phyloP scores from a whole-genome alignment of 139 green algal genomes.

The Chlamydomonas sp. region DNA sequence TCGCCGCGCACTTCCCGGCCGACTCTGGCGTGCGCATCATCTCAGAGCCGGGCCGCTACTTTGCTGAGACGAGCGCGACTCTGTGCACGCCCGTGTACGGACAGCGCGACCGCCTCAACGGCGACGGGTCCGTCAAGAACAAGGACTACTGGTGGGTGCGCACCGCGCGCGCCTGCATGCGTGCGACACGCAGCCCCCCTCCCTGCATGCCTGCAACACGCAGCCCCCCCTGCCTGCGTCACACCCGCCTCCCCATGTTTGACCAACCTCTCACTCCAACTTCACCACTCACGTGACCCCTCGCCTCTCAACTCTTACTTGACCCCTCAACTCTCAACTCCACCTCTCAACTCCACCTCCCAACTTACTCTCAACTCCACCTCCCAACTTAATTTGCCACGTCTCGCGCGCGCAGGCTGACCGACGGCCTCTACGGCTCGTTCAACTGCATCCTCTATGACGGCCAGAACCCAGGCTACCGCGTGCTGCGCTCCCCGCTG shows the following conservation, averaged over 20 bases:
- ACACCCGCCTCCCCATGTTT: no score
- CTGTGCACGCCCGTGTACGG: constrained; percentile 79
- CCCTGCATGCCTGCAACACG: no score
- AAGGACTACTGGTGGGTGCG: constrained; percentile 86
- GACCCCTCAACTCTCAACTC: no score
- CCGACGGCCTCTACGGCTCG: constrained; percentile 92
- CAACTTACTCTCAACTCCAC: no score
- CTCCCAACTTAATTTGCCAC: no score
- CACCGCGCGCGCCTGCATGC: constrained; percentile 10
- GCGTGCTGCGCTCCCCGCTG: constrained; percentile 38
- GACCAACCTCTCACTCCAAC: no score
- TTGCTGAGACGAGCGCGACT: constrained; percentile 82
- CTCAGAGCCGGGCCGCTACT: constrained; percentile 93
- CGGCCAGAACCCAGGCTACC: constrained; percentile 40
- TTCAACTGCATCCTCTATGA: constrained; percentile 91
- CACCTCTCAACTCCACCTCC: no score
- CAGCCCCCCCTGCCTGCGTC: no score
- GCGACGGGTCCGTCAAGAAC: constrained; percentile 12
- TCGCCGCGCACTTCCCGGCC: constrained; percentile 80
- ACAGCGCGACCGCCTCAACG: constrained; percentile 42
- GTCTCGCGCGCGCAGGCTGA: no score
- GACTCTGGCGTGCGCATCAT: constrained; percentile 72
- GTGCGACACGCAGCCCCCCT: no score
- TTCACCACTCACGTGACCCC: no score
- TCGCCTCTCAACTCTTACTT: no score